Percentiles rank a stretch among this genome's conserved stretches.
Evolutionary conservation across 768 basidiomycete species (phyloP).

Genomic region (Podaxis pistillaris): DNA sequence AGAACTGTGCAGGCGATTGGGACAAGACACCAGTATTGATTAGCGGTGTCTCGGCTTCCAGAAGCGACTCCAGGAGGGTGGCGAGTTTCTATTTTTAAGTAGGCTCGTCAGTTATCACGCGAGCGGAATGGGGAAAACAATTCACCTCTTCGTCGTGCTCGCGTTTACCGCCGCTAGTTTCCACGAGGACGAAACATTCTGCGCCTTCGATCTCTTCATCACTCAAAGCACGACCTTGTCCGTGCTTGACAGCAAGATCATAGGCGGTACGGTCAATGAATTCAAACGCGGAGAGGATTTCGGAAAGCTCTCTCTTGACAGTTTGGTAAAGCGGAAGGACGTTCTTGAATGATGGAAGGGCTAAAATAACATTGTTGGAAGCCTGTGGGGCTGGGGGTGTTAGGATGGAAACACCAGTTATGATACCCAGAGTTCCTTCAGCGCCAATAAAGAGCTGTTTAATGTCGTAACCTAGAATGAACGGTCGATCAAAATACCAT

Average conservation of each 20-base stretch:
- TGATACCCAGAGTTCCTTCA: slow-evolving; percentile 93
- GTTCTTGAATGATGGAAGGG: slow-evolving; percentile 82
- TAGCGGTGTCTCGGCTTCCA: slow-evolving; percentile 70
- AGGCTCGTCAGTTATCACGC: background rate
- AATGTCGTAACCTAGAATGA: slow-evolving; percentile 82
- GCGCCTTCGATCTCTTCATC: slow-evolving; percentile 75
- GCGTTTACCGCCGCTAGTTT: slow-evolving; percentile 89
- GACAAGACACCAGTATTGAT: slow-evolving; percentile 91
- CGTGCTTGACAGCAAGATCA: slow-evolving; percentile 80
- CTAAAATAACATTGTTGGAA: slow-evolving; percentile 89
- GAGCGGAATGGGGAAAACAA: slow-evolving; percentile 7
- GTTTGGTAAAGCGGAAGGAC: slow-evolving; percentile 83
- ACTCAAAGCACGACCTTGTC: slow-evolving; percentile 73
- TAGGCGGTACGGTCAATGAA: slow-evolving; percentile 89
- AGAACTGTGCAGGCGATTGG: slow-evolving; percentile 87
- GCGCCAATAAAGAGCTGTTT: slow-evolving; percentile 98
- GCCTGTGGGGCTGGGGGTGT: slow-evolving; percentile 82
- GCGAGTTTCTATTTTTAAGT: slow-evolving; percentile 72
- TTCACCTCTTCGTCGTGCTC: slow-evolving; percentile 92
- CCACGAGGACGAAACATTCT: slow-evolving; percentile 87
- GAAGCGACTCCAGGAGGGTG: slow-evolving; percentile 70
- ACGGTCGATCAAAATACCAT: slow-evolving; percentile 8
- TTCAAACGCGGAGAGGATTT: slow-evolving; percentile 97
- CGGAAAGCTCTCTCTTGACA: slow-evolving; percentile 80
- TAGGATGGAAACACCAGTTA: slow-evolving; percentile 94